Base-by-base conservation (phyloP, 495 filamentous ascomycete species). In the Monascus purpureus region DNA sequence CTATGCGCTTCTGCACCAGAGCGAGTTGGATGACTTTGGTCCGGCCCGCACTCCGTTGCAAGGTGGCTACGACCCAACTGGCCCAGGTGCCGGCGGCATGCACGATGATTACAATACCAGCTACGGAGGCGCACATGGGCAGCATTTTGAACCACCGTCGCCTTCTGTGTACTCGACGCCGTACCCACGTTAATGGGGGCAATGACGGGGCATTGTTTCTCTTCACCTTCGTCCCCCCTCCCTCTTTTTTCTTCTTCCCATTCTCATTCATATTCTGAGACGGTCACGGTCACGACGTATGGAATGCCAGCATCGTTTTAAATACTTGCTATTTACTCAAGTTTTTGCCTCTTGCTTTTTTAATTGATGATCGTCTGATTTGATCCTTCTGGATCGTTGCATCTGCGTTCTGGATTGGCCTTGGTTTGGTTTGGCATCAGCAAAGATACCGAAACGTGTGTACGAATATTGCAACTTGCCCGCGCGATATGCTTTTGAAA, bases 1-100 rank as follows among this genome's bases (percentile, higher is more conserved):
- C 43, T 63, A 65, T 24, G 56, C 57, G 25, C 47, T 63, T 13
- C 48, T 63, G 15, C 55, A 64, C n/a, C 61, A 64, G 38, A 63
- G 47, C 36, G 59, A 63, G 39, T 42, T 51, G 3, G 62, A 67
- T 28, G 62, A 67, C 13, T 25, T 64, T 3, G 54, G 49, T 32
- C 41, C 49, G 13, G 54, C 42, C 28, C 55, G 55, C 38, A 44
- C 42, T 16, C 57, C 48, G 22, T 49, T 57, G 43, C 51, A 52
- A 22, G 53, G 52, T 27, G 42, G 49, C 19, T 59, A 60, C 27
- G 59, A 64, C 26, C 62, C 58, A 6, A 63, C 61, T 1, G 50
- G 41, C 1, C 47, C 57, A 1, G 38, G 39, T 2, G 31, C 42
- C 2, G 51, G 53, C 4, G 41, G 43, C 25, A 38, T 61, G 4